These are phyloP conservation scores for Pseudonitzschia multiseries DNA, from an alignment of 108 stramenopile species.

Conservation along the genomic window DNA sequence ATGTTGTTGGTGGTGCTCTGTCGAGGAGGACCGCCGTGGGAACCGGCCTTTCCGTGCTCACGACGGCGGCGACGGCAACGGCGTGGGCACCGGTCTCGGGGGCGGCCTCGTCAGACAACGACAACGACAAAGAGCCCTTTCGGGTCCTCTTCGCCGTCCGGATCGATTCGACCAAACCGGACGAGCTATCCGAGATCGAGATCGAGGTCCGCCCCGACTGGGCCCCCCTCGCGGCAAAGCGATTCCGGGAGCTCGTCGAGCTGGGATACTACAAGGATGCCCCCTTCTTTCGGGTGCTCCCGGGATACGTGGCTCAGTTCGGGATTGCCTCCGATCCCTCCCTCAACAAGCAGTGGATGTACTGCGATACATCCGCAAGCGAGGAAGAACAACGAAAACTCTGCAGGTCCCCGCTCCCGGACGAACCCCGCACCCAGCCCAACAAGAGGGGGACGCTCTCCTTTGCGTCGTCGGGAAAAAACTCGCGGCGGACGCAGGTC, in stretches of 20 bases:
- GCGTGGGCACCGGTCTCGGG: not conserved
- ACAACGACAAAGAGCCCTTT: not conserved
- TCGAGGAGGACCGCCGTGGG: not conserved
- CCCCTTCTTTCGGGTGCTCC: slow-evolving; percentile 60
- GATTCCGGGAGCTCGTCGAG: slow-evolving; percentile 46
- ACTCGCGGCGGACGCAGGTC: slow-evolving; percentile 54
- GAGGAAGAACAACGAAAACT: slow-evolving; percentile 14
- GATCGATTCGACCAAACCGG: not conserved
- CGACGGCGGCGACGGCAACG: not conserved
- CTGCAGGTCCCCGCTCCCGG: slow-evolving; percentile 19
- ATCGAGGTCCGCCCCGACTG: slow-evolving; percentile 36
- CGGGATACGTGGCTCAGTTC: slow-evolving; percentile 63
- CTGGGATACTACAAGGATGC: slow-evolving; percentile 39
- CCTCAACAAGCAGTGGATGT: slow-evolving; percentile 35
- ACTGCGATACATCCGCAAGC: not conserved
- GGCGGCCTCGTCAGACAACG: not conserved
- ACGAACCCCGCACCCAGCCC: slow-evolving; percentile 47
- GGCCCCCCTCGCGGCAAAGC: slow-evolving; percentile 46
- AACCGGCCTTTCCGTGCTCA: not conserved
- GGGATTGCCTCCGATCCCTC: slow-evolving; percentile 48
- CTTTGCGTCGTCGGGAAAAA: slow-evolving; percentile 52
- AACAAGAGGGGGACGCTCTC: slow-evolving; percentile 55
- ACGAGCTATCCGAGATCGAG: slow-evolving; percentile 19
- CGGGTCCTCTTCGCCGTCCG: not conserved
- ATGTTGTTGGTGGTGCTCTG: too few species aligned